phyloP scores from a whole-genome alignment of 352 stramenopile species.

The Globisporangium perplexum region DNA sequence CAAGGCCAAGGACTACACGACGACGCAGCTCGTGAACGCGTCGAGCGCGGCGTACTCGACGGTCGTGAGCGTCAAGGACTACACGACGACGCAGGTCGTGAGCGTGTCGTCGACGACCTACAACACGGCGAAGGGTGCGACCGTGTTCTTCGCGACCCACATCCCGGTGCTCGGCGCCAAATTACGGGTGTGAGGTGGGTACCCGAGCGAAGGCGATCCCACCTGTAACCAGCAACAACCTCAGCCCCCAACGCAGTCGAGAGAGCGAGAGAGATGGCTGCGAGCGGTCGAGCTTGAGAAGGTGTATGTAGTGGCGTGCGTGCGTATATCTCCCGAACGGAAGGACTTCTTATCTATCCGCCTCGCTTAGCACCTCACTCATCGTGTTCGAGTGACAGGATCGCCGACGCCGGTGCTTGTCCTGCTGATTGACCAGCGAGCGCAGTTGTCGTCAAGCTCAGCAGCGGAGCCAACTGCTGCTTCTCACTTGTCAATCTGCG shows the following conservation, averaged over 20 bases:
- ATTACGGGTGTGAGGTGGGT: slow-evolving; percentile 40
- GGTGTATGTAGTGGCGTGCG: slow-evolving; percentile 2
- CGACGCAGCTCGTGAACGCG: slow-evolving; percentile 27
- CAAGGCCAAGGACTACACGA: slow-evolving; percentile 64
- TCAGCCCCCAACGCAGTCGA: neutral
- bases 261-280: neutral
- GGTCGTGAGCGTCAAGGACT: slow-evolving; percentile 49
- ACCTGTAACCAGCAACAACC: neutral
- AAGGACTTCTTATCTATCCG: slow-evolving; percentile 3
- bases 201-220: neutral
- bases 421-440: no score
- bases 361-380: no score
- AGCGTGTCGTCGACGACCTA: slow-evolving; percentile 65
- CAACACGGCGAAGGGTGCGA: slow-evolving; percentile 43
- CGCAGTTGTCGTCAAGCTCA: no score
- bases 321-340: slow-evolving; percentile 5
- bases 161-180: slow-evolving; percentile 58
- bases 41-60: slow-evolving; percentile 33
- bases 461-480: no score
- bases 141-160: slow-evolving; percentile 47
- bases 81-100: slow-evolving; percentile 57
- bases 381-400: no score
- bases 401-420: no score
- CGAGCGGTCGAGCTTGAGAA: neutral
- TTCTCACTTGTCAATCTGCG: no score